These are phyloP conservation scores for Botryosphaeria dothidea DNA, from an alignment of 2,329 filamentous ascomycete genomes.

Conservation along the genomic window DNA sequence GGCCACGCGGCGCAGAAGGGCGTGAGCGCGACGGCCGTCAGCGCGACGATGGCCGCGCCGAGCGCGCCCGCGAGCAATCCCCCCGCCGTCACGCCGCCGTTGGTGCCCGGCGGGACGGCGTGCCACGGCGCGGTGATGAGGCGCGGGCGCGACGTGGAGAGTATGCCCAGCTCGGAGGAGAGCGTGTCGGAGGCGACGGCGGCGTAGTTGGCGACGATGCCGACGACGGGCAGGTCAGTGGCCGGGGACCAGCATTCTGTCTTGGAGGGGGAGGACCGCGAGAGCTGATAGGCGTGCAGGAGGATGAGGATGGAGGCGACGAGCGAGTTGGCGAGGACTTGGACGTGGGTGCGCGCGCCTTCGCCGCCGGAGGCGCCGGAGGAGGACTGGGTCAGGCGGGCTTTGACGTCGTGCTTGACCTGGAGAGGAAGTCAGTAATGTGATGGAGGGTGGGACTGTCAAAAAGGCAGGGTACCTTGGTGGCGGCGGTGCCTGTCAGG, in stretches of 20 bases:
- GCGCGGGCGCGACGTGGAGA: slow-evolving; percentile 73
- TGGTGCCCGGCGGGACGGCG: slow-evolving; percentile 85
- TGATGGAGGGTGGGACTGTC: neutral
- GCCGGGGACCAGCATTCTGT: slow-evolving; percentile 26
- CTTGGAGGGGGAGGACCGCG: slow-evolving; percentile 9
- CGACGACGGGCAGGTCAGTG: slow-evolving; percentile 45
- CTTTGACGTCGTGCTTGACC: slow-evolving; percentile 87
- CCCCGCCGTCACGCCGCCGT: slow-evolving; percentile 80
- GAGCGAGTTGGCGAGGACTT: slow-evolving; percentile 87
- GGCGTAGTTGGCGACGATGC: slow-evolving; percentile 73
- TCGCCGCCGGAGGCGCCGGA: slow-evolving; percentile 75
- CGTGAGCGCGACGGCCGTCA: slow-evolving; percentile 66
- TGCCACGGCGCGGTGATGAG: slow-evolving; percentile 83
- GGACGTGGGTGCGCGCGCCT: slow-evolving; percentile 78
- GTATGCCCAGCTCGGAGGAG: slow-evolving; percentile 90
- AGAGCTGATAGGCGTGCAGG: slow-evolving; percentile 50
- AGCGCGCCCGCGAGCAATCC: slow-evolving; percentile 74
- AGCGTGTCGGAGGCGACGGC: slow-evolving; percentile 92
- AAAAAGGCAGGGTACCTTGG: slow-evolving; percentile 60
- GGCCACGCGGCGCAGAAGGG: slow-evolving; percentile 67
- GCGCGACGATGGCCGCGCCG: slow-evolving; percentile 70
- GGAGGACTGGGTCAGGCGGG: slow-evolving; percentile 75
- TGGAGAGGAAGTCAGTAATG: slow-evolving; percentile 35
- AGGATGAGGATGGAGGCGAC: slow-evolving; percentile 69
- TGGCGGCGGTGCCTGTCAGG: slow-evolving; percentile 77